Percentiles rank a stretch among this genome's conserved stretches.
Evolutionary conservation across 129 eudicot species (phyloP).

Genomic region (Chrysanthemum makinoi): DNA sequence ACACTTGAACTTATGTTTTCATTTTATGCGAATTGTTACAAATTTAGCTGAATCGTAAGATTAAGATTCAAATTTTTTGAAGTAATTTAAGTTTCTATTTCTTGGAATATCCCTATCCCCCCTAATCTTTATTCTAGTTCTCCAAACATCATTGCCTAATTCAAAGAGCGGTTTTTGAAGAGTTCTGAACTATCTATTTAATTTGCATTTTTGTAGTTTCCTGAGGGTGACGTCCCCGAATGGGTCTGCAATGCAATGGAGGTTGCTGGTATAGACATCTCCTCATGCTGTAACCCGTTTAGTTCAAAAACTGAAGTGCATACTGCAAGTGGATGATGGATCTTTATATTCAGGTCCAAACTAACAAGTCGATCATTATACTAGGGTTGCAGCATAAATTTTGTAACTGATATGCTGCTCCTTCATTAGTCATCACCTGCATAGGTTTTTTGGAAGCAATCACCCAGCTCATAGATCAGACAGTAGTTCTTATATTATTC

Average conservation of each 20-base stretch:
- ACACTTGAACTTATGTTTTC: too few species aligned
- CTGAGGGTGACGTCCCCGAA: slow-evolving; percentile 81
- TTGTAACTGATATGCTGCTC: slow-evolving; percentile 56
- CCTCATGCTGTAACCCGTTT: slow-evolving; percentile 58
- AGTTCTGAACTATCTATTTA: neutral
- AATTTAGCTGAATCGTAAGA: too few species aligned
- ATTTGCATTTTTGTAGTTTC: slow-evolving; percentile 55
- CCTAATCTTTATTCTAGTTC: too few species aligned
- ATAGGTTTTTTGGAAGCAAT: neutral
- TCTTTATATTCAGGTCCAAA: neutral
- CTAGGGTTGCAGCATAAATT: slow-evolving; percentile 41
- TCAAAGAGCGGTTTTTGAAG: neutral
- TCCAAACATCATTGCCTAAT: neutral
- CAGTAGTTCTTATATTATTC: neutral
- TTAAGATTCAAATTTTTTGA: too few species aligned
- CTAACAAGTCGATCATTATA: slow-evolving; percentile 6
- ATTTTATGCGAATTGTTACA: too few species aligned
- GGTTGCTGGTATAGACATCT: slow-evolving; percentile 92
- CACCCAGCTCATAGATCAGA: neutral
- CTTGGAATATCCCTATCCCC: too few species aligned
- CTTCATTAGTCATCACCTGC: neutral
- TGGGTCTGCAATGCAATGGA: slow-evolving; percentile 99
- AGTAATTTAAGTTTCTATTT: too few species aligned
- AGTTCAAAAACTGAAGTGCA: slow-evolving; percentile 13
- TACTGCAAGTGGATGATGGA: slow-evolving; percentile 7